Base-by-base conservation (phyloP, 148 eudicot species). In the Silene conica region DNA sequence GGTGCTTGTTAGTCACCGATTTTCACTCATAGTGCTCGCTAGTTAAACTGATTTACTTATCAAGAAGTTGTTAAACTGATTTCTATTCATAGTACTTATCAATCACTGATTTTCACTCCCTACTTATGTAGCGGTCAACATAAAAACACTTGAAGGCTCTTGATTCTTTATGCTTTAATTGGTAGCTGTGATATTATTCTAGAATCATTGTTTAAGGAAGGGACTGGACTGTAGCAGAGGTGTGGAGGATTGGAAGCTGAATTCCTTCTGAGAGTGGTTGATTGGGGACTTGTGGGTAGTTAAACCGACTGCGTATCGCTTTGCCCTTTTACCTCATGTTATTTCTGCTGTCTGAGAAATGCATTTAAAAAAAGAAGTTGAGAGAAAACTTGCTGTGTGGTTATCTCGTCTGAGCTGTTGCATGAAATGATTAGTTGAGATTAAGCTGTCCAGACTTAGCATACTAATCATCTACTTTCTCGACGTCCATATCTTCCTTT, bases 341-440 rank as follows among this genome's bases (percentile, higher is more conserved):
- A 58, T 59, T 22, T 59, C 63, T 59, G 25, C 23, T 21, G 63
- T 6, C 63, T 59, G 63, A 59, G 63, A 59, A 59, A 58, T 58
- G 22, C 22, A 5, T 5, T 59, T 59, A 0, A 21, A 18, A 11
- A 19, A 8, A 38, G 23, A 1, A 21, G 62, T 59, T 59, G 26
- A 59, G 13, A 19, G 25, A 20, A 21, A 59, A 59, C 63, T 8
- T 59, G 63, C 25, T 20, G 25, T 2, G 8, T 4, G 26, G 1
- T 58, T 4, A 64, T 6, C 28, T 28, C 68, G 28, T 63, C n/a
- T 28, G 19, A 13, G 41, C 46, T 31, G 43, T 63, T 31, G 20
- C 67, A 26, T 63, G 67, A 26, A 63, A 12, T 26, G 6, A 6
- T 57, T 57, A 16, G 22, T 57, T 57, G 20, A 57, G 61, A 15